Percentiles rank a stretch among this genome's conserved stretches.
phyloP scores from a whole-genome alignment of 208 protist genomes.

The Wallacemonas rigidus region DNA sequence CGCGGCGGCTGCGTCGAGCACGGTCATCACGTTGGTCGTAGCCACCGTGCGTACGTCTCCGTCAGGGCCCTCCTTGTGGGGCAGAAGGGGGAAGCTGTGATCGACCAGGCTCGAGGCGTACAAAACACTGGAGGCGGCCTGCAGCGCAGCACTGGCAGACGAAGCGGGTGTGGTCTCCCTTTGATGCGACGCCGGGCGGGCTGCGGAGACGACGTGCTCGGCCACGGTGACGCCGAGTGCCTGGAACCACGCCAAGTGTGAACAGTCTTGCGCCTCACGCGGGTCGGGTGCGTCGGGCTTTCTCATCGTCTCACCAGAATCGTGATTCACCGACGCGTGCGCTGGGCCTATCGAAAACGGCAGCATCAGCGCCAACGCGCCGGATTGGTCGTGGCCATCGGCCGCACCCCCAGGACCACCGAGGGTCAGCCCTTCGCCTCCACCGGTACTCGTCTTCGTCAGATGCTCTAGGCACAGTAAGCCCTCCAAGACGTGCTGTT shows the following conservation, averaged over 20 bases:
- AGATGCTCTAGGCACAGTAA: slow-evolving; percentile 34
- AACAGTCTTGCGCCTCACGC: background rate
- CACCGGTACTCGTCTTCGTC: background rate
- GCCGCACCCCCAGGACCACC: too few species aligned
- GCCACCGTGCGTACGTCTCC: background rate
- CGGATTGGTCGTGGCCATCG: too few species aligned
- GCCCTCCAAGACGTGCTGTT: slow-evolving; percentile 34
- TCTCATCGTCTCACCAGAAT: too few species aligned
- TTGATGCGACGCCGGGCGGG: too few species aligned
- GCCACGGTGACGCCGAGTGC: background rate
- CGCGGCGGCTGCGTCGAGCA: background rate
- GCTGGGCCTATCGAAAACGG: background rate
- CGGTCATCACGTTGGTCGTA: background rate
- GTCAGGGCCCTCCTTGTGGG: background rate
- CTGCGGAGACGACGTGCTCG: background rate
- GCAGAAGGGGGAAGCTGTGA: slow-evolving; percentile 7
- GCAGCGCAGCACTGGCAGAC: background rate
- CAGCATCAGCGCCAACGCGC: background rate
- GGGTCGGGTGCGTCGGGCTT: too few species aligned
- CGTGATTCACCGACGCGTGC: too few species aligned
- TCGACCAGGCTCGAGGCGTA: slow-evolving; percentile 2
- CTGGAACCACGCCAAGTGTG: background rate
- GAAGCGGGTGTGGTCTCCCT: background rate
- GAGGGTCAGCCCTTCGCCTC: too few species aligned
- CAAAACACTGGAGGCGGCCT: background rate